A percentile compares a stretch with the other conserved stretches of the same genome.
Conservation (phyloP, 2,329 filamentous ascomycete species). For the Microsporum audouinii region DNA sequence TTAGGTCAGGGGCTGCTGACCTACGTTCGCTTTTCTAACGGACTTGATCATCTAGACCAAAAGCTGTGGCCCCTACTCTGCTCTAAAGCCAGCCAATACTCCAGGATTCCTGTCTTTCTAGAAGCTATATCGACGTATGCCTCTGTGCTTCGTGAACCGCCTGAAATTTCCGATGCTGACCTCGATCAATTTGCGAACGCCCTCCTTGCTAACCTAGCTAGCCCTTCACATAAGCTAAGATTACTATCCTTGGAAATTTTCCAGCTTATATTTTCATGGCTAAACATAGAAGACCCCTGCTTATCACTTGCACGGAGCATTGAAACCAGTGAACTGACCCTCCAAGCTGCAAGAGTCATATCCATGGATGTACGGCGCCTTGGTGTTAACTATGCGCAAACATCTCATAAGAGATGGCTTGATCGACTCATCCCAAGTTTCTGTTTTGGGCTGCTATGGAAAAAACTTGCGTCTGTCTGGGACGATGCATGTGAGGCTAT, state of each 20-base stretch:
- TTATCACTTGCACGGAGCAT: slow-evolving; percentile 58
- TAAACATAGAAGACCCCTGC: slow-evolving; percentile 36
- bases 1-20: slow-evolving; percentile 63
- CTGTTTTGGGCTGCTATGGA: slow-evolving; percentile 78
- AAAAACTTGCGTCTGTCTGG: slow-evolving; percentile 76
- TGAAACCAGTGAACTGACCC: slow-evolving; percentile 65
- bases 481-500: slow-evolving; percentile 68
- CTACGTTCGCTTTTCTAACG: slow-evolving; percentile 55
- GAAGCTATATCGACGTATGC: slow-evolving; percentile 48
- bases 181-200: slow-evolving; percentile 52
- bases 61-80: slow-evolving; percentile 55
- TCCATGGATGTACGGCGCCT: slow-evolving; percentile 80
- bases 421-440: slow-evolving; percentile 64
- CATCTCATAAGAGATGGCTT: slow-evolving; percentile 53
- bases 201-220: slow-evolving; percentile 62
- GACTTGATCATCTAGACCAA: slow-evolving; percentile 47
- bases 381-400: slow-evolving; percentile 49
- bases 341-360: slow-evolving; percentile 64
- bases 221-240: slow-evolving; percentile 63
- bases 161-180: slow-evolving; percentile 40
- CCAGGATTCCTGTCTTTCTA: slow-evolving; percentile 54
- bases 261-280: slow-evolving; percentile 44
- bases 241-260: slow-evolving; percentile 63
- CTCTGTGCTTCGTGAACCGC: slow-evolving; percentile 19
- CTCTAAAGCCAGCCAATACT: slow-evolving; percentile 55